phyloP scores from a whole-genome alignment of 2,329 filamentous ascomycete genomes.

The Diplodia mutila region DNA sequence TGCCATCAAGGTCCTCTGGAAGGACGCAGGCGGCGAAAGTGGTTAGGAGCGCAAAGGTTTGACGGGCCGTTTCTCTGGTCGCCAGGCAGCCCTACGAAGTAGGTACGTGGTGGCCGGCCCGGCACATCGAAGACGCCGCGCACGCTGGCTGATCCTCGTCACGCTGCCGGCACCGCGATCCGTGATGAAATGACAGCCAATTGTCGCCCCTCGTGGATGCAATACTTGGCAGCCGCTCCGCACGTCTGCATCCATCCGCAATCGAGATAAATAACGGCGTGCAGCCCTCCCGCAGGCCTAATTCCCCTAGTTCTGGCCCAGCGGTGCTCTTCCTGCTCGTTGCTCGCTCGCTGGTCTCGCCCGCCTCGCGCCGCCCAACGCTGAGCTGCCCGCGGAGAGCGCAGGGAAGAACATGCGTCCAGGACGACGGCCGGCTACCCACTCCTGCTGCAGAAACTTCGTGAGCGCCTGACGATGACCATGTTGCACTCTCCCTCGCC shows the following conservation, averaged over 20 bases:
- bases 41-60: constrained; percentile 1
- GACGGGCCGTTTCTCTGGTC: constrained; percentile 3
- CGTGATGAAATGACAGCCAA: constrained; percentile 16
- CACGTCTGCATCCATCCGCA: constrained; percentile 11
- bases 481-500: constrained; percentile 41
- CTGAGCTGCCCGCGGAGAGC: constrained; percentile 12
- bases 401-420: constrained; percentile 25
- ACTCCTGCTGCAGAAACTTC: constrained; percentile 19
- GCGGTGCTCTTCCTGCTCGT: constrained; percentile 20
- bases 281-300: not conserved
- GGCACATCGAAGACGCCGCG: constrained; percentile 9
- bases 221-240: constrained; percentile 16
- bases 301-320: not conserved
- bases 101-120: not conserved
- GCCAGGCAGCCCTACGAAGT: constrained; percentile 18
- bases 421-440: constrained; percentile 22
- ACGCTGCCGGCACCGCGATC: constrained; percentile 7
- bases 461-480: constrained; percentile 22
- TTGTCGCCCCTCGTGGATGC: constrained; percentile 23
- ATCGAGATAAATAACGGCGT: constrained; percentile 14
- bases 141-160: constrained; percentile 15
- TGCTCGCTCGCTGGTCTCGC: constrained; percentile 22
- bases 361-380: constrained; percentile 10
- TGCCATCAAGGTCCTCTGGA: constrained; percentile 8
- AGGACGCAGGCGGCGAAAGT: not conserved